Base-by-base conservation (phyloP, 805 yeast genomes). In the Nakazawaea ishiwadae region DNA sequence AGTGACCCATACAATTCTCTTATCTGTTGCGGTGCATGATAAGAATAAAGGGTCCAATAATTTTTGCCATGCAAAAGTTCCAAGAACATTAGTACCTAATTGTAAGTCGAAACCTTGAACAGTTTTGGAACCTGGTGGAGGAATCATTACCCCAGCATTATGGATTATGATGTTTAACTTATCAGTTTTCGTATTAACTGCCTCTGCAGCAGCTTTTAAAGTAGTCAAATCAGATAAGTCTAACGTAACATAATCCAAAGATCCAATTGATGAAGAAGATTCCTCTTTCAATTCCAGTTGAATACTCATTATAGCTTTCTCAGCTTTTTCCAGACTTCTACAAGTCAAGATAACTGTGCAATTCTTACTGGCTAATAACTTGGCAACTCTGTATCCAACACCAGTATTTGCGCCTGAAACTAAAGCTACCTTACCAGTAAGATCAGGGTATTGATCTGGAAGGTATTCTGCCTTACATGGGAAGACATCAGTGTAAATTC, bases 11-110 rank as follows among this genome's bases (percentile, higher is more conserved):
- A 74, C 63, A 26, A 73, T 58, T 38, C 79, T 58, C 48, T 8
- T 56, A 7, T 28, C 35, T 3, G 35, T 31, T 11, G 34, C 51
- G 2, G 41, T 42, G 7, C 26, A 23, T 23, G 10, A 23, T 23
- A 60, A 42, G 16, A 75, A 45, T 4, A 69, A 44, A 5, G 72
- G 71, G 19, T 56, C 58, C 34, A 71, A 49, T 19, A 59, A 51
- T 39, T 61, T 60, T 46, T 71, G 67, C 16, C 74, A 53, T n/a
- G 71, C 51, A 39, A 62, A 69, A 20, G 73, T 71, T 1, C 71
- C 79, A 11, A 75, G 48, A n/a, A 52, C 63, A 51, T 74, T 75
- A n/a, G 68, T 65, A 8, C 75, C 79, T 30, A 71, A 54, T 40
- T 69, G 73, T 29, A 60, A 40, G 39, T 74, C 79, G 40, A 57